A percentile compares a stretch with the other conserved stretches of the same genome.
phyloP scores from a whole-genome alignment of 202 grass and related monocot species.

The Bolboschoenoplectus hybrid region DNA sequence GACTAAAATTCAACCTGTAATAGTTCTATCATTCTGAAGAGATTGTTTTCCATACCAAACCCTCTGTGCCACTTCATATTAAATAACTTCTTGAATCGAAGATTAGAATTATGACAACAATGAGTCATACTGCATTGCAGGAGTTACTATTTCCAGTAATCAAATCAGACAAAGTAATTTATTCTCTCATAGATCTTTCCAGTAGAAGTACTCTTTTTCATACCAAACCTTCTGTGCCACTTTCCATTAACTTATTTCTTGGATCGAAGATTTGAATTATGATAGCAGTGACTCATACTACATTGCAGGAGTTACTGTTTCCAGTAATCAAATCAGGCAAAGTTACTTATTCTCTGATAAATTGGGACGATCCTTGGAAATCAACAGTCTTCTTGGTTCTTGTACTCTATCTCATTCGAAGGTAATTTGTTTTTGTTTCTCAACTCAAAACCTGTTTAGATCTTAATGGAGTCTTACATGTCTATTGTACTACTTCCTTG shows the following conservation, averaged over 20 bases:
- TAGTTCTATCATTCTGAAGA: conserved; percentile 38
- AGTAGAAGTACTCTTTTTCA: not conserved
- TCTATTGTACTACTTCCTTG: conserved; percentile 29
- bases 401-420: conserved; percentile 60
- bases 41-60: not conserved
- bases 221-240: not conserved
- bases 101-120: conserved; percentile 24
- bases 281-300: conserved; percentile 23
- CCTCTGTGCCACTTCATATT: not conserved
- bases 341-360: conserved; percentile 58
- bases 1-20: conserved; percentile 36
- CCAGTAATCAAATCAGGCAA: conserved; percentile 62
- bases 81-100: not conserved
- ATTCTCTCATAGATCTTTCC: conserved; percentile 49
- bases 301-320: conserved; percentile 65
- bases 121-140: conserved; percentile 39
- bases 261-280: conserved; percentile 8
- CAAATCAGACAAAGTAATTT: conserved; percentile 56
- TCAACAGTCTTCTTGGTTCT: conserved; percentile 74
- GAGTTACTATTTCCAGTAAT: conserved; percentile 73
- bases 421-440: conserved; percentile 50
- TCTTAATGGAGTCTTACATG: conserved; percentile 9
- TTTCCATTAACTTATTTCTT: not conserved
- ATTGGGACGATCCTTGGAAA: conserved; percentile 76
- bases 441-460: conserved; percentile 29